Evolutionary conservation across 305 asterid species (phyloP).

Genomic region (Solanum hybrid): DNA sequence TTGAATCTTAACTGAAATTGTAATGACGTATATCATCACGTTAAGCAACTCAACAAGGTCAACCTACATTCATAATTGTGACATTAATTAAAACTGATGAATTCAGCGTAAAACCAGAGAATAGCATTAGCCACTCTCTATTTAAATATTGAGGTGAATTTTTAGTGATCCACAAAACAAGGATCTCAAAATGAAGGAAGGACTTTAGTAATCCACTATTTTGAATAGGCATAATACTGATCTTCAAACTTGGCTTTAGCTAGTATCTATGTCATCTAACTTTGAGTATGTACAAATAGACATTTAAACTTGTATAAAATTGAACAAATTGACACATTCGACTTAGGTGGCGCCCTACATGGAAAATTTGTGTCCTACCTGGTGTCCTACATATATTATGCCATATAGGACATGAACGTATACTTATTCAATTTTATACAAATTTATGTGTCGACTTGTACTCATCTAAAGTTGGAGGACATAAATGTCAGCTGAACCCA

Average conservation of each 20-base stretch:
- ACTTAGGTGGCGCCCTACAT: background rate
- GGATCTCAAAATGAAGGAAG: slow-evolving; percentile 37
- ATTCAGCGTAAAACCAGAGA: slow-evolving; percentile 4
- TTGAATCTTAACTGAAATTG: background rate
- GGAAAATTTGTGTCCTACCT: background rate
- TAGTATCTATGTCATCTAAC: background rate
- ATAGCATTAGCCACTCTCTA: background rate
- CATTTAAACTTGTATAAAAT: too few relatives aligned
- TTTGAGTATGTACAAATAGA: too few relatives aligned
- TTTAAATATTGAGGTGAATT: slow-evolving; percentile 37
- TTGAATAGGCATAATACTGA: background rate
- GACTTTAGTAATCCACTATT: background rate
- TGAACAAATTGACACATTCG: too few relatives aligned
- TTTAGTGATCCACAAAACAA: slow-evolving; percentile 49
- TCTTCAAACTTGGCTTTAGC: background rate
- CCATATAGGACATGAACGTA: accelerated
- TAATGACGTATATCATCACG: background rate
- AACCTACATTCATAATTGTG: slow-evolving; percentile 5
- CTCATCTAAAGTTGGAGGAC: background rate
- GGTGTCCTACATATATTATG: too few relatives aligned
- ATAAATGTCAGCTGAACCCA: too few relatives aligned
- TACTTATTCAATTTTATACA: too few relatives aligned
- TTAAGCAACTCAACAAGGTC: slow-evolving; percentile 25
- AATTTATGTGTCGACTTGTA: too few relatives aligned
- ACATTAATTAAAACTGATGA: background rate